phyloP scores from a whole-genome alignment of 176 grass and related monocot genomes.

The Carex kokanica region DNA sequence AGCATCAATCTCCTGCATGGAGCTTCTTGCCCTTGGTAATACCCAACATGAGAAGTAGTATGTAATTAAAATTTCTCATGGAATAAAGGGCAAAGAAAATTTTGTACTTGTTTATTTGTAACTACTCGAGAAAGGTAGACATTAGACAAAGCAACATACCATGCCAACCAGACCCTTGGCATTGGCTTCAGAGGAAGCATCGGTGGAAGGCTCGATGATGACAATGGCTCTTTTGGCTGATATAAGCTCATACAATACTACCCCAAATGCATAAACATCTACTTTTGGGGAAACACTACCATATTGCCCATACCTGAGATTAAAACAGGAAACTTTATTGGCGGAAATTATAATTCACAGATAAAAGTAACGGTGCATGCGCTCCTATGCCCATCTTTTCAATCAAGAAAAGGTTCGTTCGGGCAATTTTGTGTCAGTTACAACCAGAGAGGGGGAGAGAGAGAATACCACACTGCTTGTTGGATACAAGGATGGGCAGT shows the following conservation, averaged over 20 bases:
- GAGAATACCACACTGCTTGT: too few species aligned
- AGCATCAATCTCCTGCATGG: not conserved
- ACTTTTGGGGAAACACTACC: constrained; percentile 90
- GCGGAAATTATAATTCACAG: not conserved
- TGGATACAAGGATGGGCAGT: too few species aligned
- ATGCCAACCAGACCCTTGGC: constrained; percentile 74
- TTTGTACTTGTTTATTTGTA: not conserved
- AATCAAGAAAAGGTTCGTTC: not conserved
- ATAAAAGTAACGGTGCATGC: not conserved
- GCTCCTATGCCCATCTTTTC: not conserved
- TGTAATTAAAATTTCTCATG: not conserved
- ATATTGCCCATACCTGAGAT: constrained; percentile 63
- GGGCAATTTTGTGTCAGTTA: not conserved
- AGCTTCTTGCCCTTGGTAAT: not conserved
- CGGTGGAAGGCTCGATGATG: constrained; percentile 25
- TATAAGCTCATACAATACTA: constrained; percentile 94
- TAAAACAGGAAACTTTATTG: constrained; percentile 13
- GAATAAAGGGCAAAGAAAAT: not conserved
- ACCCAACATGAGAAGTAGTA: not conserved
- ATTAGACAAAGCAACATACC: constrained; percentile 35
- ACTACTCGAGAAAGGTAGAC: not conserved
- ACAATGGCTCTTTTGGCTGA: constrained; percentile 92
- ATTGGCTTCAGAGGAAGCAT: constrained; percentile 37
- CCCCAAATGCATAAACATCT: constrained; percentile 88
- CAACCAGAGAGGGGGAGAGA: not conserved